phyloP scores from a whole-genome alignment of 169 alveolate species.

The Eimeria sp. region DNA sequence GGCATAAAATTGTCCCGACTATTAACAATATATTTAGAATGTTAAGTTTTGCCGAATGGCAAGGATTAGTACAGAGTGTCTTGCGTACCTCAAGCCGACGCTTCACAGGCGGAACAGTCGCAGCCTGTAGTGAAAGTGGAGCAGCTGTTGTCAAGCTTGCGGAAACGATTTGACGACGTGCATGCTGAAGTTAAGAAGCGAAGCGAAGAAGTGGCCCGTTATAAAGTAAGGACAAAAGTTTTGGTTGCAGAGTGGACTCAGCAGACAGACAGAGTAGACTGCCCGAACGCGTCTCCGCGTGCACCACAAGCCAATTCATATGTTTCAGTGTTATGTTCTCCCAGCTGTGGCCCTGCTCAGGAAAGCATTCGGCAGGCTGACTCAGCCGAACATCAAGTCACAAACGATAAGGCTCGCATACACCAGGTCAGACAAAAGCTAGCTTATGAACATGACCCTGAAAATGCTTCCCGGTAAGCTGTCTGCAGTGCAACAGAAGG shows the following conservation, averaged over 20 bases:
- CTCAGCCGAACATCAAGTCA: conserved; percentile 76
- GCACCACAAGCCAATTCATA: background rate
- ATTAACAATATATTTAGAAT: background rate
- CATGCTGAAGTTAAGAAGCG: conserved; percentile 71
- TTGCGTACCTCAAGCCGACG: background rate
- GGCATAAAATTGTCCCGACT: no score
- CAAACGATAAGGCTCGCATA: conserved; percentile 74
- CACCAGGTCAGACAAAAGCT: conserved; percentile 36
- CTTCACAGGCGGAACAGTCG: conserved; percentile 68
- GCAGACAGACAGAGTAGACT: background rate
- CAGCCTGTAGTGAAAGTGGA: conserved; percentile 59
- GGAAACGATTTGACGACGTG: conserved; percentile 82
- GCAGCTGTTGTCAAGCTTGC: conserved; percentile 67
- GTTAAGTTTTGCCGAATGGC: background rate
- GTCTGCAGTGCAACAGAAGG: background rate
- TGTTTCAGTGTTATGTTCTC: background rate
- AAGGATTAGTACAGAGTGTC: background rate
- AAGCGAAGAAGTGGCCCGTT: conserved; percentile 71
- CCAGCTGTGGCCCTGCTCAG: conserved; percentile 26
- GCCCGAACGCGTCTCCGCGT: background rate
- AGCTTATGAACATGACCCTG: background rate
- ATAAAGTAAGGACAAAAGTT: background rate
- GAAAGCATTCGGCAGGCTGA: conserved; percentile 83
- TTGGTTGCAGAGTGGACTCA: background rate
- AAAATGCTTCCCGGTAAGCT: background rate